Base-by-base conservation (phyloP, 1,284 basidiomycete species). In the Leccinum griseonigrum region DNA sequence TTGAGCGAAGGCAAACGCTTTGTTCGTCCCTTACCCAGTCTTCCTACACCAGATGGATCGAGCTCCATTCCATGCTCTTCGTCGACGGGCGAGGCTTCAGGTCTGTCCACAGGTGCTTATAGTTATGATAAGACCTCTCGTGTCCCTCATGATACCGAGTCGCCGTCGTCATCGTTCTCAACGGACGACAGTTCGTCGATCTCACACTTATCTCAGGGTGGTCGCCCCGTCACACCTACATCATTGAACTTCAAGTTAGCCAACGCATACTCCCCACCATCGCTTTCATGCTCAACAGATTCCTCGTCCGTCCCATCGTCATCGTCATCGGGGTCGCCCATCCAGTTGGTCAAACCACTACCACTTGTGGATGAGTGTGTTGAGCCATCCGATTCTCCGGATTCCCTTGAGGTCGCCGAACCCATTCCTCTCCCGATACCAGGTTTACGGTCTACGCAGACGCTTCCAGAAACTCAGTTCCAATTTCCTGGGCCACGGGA, bases 281-380 rank as follows among this genome's bases (percentile, higher is more conserved):
- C 78, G 2, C 68, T 82, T 22, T 74, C 79, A 10, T 80, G 76
- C 3, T 83, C 81, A 2, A 76, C 79, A 0, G 81, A 82, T 57
- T 83, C 80, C 3, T 62, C 82, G 22, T 79, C 77, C 2, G 72
- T 75, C 6, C 77, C 79, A 5, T 43, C 40, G n/a, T n/a, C 43
- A 26, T 80, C 81, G 31, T 73, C 76, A 26, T 81, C 80, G 11
- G 79, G 75, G 26, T 78, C 76, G 34, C 73, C 77, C 5, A 67
- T 71, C 22, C 70, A 54, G 66, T 71, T 61, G 68, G 68, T 57
- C 60, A 77, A 67, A 68, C 66, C 61, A 63, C 69, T 62, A 58
- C 62, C 22, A 43, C 65, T 76, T 14, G 43, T 67, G 56, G 70
- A 70, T 62, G 68, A 71, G 40, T 66, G 61, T 53, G 63, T 40